Base-by-base conservation (phyloP, 306 rosid genomes). In the Medicago ruthenica region DNA sequence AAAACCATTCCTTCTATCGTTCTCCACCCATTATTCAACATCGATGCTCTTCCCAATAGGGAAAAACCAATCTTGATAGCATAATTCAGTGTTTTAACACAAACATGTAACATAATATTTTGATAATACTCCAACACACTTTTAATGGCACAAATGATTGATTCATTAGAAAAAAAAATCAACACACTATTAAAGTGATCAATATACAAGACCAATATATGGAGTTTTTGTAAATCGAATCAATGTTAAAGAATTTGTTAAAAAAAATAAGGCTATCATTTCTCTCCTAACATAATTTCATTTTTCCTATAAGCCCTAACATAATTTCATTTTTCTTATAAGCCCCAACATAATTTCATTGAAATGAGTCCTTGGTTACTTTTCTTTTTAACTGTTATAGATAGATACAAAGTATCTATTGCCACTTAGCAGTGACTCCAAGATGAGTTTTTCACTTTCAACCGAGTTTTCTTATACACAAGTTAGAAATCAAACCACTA, bases 1-100 rank as follows among this genome's bases (percentile, higher is more conserved):
- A 21, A 59, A 39, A 59, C 24, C 16, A 59, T 2, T 59, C 40
- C 16, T 55, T 55, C 62, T 11, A 59, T 59, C 36, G 24, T 31
- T 61, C 20, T 22, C 41, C 10, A 27, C 20, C 42, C n/a, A 58
- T 61, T 61, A 58, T 61, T 61, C 42, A 61, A 34, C 65, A 59
- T 59, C 65, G 2, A 8, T 59, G 42, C 67, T 37, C 20, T 41
- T 31, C 67, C 67, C 7, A 3, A 15, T 31, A 31, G 67, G 21
- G 67, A 14, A 59, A 58, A 61, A 8, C 13, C 27, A 59, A 59
- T 59, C 65, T 22, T 27, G 41, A 60, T 10, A 3, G 66, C 18
- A 60, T 60, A 24, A 60, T 13, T 60, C 18, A 27, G 14, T 27
- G 41, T 27, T 14, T 3, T 60, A 7, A 60, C 41, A 60, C 14